phyloP scores from a whole-genome alignment of 108 stramenopile genomes.

The Cyclotella cryptica region DNA sequence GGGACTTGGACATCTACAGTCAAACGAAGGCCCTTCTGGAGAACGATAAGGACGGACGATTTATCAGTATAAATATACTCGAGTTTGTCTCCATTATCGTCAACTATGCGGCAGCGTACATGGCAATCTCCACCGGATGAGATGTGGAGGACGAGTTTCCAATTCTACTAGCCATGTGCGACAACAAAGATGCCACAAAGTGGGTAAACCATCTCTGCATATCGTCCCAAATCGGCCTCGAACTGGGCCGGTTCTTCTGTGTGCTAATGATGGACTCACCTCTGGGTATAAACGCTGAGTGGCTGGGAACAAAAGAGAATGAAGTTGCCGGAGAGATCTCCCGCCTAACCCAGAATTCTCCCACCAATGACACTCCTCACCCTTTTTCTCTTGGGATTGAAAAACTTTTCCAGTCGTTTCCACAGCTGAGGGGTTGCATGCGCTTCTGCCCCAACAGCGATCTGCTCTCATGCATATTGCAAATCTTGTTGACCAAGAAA shows the following conservation, averaged over 20 bases:
- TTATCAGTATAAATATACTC: conserved; percentile 8
- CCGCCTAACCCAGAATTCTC: neutral
- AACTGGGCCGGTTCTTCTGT: neutral
- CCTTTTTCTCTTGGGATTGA: neutral
- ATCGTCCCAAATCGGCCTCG: neutral
- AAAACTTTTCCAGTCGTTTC: neutral
- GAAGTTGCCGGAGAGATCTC: neutral
- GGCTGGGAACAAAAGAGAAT: neutral
- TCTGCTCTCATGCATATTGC: conserved; percentile 9
- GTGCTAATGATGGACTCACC: neutral
- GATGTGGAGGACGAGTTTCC: neutral
- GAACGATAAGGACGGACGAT: neutral
- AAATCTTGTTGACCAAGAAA: neutral
- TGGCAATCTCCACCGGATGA: too few relatives aligned
- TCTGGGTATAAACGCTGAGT: neutral
- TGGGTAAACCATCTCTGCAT: neutral
- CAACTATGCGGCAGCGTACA: neutral
- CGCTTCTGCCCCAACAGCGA: conserved; percentile 5
- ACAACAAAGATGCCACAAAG: neutral
- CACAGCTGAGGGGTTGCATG: conserved; percentile 14
- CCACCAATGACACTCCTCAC: neutral
- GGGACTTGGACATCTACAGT: neutral
- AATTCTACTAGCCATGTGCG: neutral
- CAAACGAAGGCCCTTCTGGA: neutral
- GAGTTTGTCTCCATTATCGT: neutral